Percentiles rank a stretch among this genome's conserved stretches.
These are phyloP conservation scores for Desmodesmus armatus DNA, from an alignment of 139 green algal species.

Conservation along the genomic window DNA sequence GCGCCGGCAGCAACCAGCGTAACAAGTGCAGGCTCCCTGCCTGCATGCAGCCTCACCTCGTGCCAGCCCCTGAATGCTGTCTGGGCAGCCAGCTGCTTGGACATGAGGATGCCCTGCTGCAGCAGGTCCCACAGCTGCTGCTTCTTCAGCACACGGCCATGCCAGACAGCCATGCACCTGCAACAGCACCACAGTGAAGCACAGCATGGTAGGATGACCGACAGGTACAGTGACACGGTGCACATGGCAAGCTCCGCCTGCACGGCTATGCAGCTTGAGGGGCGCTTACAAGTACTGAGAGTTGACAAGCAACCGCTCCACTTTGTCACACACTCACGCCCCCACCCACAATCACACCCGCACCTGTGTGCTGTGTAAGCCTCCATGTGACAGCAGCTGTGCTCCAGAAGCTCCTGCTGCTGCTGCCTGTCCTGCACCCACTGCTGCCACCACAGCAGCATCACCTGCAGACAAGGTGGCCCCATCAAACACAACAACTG, in stretches of 20 bases:
- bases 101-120: not conserved
- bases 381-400: constrained; percentile 7
- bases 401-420: not conserved
- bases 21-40: too few species aligned
- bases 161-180: constrained; percentile 32
- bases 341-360: too few species aligned
- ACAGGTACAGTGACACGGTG: not conserved
- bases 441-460: constrained; percentile 29
- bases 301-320: too few species aligned
- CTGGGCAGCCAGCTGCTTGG: not conserved
- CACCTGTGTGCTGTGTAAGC: constrained; percentile 2
- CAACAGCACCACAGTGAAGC: not conserved
- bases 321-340: too few species aligned
- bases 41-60: not conserved
- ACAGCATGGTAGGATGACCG: too few species aligned
- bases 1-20: too few species aligned
- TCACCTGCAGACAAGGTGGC: too few species aligned
- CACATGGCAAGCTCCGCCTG: not conserved
- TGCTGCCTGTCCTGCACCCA: constrained; percentile 28
- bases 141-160: not conserved
- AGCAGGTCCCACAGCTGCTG: constrained; percentile 35
- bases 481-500: too few species aligned
- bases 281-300: too few species aligned
- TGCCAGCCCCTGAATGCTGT: constrained; percentile 25
- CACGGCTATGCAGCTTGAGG: too few species aligned